phyloP scores from a whole-genome alignment of 495 filamentous ascomycete genomes.

The Penicillium pancosmium region DNA sequence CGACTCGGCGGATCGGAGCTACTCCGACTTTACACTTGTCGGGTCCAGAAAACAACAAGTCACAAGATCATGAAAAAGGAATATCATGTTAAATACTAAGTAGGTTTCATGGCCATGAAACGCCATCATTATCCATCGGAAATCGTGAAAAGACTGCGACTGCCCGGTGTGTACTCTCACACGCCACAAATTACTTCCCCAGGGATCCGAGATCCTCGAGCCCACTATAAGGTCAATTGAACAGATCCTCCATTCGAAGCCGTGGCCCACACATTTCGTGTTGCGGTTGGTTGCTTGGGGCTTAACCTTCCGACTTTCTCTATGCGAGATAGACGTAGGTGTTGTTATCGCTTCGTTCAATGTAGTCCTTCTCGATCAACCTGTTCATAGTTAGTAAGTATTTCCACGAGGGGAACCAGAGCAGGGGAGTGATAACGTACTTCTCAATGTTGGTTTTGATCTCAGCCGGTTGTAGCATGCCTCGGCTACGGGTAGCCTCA shows the following conservation, averaged over 20 bases:
- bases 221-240: no score
- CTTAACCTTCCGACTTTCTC: slow-evolving; percentile 1
- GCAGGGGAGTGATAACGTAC: slow-evolving; percentile 51
- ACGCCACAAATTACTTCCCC: no score
- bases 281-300: not conserved
- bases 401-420: not conserved
- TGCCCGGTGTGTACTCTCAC: not conserved
- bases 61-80: not conserved
- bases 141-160: not conserved
- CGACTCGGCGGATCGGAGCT: slow-evolving; percentile 3
- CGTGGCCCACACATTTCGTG: not conserved
- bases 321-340: slow-evolving; percentile 84
- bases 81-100: not conserved
- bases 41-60: not conserved
- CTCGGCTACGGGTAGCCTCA: slow-evolving; percentile 80
- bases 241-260: no score
- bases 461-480: slow-evolving; percentile 77
- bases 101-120: not conserved
- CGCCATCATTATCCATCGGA: not conserved
- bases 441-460: slow-evolving; percentile 98
- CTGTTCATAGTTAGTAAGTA: slow-evolving; percentile 41
- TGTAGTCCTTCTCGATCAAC: slow-evolving; percentile 94
- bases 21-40: slow-evolving; percentile 2
- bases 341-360: slow-evolving; percentile 79
- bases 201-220: no score